A percentile compares a stretch with the other conserved stretches of the same genome.
phyloP scores from a whole-genome alignment of 129 eudicot genomes.

The Helianthus annuus region HanXRQr2.0-SUNRISE NC_035434.2:169973733-169974232 shows the following conservation, averaged over 20 bases:
- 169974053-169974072: not conserved
- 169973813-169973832: not conserved
- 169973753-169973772: too few relatives aligned
- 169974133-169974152: too few relatives aligned
- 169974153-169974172: too few relatives aligned
- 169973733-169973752: too few relatives aligned
- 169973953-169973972: not conserved
- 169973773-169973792: not conserved
- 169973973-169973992: not conserved
- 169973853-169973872: not conserved
- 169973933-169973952: constrained; percentile 18
- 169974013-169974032: not conserved
- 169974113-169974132: too few relatives aligned
- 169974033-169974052: not conserved
- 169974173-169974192: too few relatives aligned
- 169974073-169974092: too few relatives aligned
- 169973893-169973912: constrained; percentile 10
- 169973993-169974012: not conserved
- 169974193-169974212: too few relatives aligned
- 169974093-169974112: too few relatives aligned
- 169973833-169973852: constrained; percentile 9
- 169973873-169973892: constrained; percentile 7
- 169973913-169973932: not conserved
- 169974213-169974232: too few relatives aligned
- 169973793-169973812: not conserved